These are phyloP conservation scores for Aspergillus clavatus DNA, from an alignment of 2,329 filamentous ascomycete genomes.

Conservation along the genomic window DNA sequence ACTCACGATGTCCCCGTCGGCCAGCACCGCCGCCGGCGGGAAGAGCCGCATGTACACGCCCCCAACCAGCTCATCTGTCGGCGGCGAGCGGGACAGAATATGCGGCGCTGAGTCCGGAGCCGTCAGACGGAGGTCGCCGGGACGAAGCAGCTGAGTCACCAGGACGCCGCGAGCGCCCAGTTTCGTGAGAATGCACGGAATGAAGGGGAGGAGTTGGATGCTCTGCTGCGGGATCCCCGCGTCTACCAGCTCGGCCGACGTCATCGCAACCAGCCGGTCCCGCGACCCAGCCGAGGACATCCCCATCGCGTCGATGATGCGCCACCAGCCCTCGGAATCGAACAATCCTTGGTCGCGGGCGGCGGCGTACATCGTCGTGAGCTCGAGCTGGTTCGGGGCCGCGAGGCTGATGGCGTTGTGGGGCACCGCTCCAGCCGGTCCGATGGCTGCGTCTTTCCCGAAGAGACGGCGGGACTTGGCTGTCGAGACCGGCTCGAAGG, in stretches of 20 bases:
- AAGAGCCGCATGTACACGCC: slow-evolving; percentile 82
- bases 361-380: slow-evolving; percentile 69
- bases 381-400: slow-evolving; percentile 79
- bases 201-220: slow-evolving; percentile 80
- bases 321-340: slow-evolving; percentile 70
- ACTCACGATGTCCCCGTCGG: slow-evolving; percentile 64
- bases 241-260: slow-evolving; percentile 64
- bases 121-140: slow-evolving; percentile 63
- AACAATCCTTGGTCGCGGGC: slow-evolving; percentile 65
- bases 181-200: slow-evolving; percentile 80
- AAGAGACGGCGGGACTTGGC: slow-evolving; percentile 73
- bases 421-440: slow-evolving; percentile 50
- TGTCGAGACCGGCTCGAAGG: slow-evolving; percentile 85
- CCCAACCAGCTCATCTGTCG: slow-evolving; percentile 58
- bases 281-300: slow-evolving; percentile 63
- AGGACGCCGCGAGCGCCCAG: slow-evolving; percentile 72
- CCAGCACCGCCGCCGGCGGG: slow-evolving; percentile 60
- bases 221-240: slow-evolving; percentile 76
- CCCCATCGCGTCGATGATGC: slow-evolving; percentile 70
- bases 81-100: slow-evolving; percentile 62
- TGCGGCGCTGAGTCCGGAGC: slow-evolving; percentile 61
- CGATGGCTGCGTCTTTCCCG: slow-evolving; percentile 25
- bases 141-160: slow-evolving; percentile 64
- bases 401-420: slow-evolving; percentile 63
- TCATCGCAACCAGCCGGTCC: slow-evolving; percentile 66